Base-by-base conservation (phyloP, 257 asterid species). In the Cruciata laevipes region DNA sequence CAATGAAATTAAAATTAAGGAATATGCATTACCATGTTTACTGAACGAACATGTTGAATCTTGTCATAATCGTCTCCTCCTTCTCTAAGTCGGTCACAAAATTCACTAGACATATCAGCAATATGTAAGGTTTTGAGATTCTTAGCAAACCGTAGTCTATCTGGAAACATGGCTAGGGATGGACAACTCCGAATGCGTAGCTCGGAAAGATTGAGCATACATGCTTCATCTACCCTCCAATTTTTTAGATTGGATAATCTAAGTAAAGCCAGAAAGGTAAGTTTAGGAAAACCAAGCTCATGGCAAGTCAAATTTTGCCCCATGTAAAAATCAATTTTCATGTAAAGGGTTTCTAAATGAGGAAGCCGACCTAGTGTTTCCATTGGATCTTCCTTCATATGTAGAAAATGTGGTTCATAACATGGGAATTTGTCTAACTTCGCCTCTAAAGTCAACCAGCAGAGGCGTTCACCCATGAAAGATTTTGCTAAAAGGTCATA, bases 381-480 rank as follows among this genome's bases (percentile, higher is more conserved):
- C 63, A 68, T n/a, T 32, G 64, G 47, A 11, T 68, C 64, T 68
- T 68, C 72, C 33, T 56, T 23, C n/a, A n/a, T 47, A 7, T 31
- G 25, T 31, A 16, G 24, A 24, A 31, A 24, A 25, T 20, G 10
- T 47, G 8, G 47, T 7, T 67, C 62, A 52, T 67, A 67, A 3
- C 8, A 11, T 49, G 72, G 72, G 20, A 68, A 33, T 27, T 68
- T 9, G 13, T 4, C 23, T 5, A 53, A 27, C 38, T 56, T 60
- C 1, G 62, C 20, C 25, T 17, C 27, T 14, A 14, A 49, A 3
- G 12, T 27, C 51, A 31, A 32, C 14, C 27, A 0, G 8, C 21
- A 11, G 18, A 60, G 42, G 32, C 40, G 30, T 60, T 0, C 11
- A 4, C 68, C 40, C 21, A 8, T 6, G 5, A 65, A 12, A 11